phyloP scores from a whole-genome alignment of 192 early-diverging fungal genomes.

The Backusella tarrabulga region DNA sequence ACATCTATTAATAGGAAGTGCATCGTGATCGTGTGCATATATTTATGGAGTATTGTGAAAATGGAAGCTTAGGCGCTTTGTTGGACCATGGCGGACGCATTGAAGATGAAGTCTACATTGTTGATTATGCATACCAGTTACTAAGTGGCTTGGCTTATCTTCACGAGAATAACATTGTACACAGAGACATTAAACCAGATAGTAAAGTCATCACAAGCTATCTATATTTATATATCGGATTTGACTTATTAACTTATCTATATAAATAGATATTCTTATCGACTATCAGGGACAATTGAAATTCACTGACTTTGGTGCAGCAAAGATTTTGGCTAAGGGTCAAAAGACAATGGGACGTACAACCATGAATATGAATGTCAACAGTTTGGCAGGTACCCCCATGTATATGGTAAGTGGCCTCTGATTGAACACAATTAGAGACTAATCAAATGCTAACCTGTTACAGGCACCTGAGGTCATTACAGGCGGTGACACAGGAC shows the following conservation, averaged over 20 bases:
- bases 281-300: constrained; percentile 79
- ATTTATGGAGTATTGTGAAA: constrained; percentile 92
- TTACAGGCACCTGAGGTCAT: constrained; percentile 75
- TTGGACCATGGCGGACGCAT: constrained; percentile 82
- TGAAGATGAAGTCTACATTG: constrained; percentile 69
- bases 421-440: background rate
- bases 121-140: constrained; percentile 79
- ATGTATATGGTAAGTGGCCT: constrained; percentile 56
- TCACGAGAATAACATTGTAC: constrained; percentile 81
- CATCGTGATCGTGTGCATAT: constrained; percentile 85
- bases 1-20: constrained; percentile 55
- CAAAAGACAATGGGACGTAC: constrained; percentile 56
- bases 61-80: constrained; percentile 68
- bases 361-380: constrained; percentile 55
- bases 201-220: constrained; percentile 40
- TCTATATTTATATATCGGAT: background rate
- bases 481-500: constrained; percentile 68
- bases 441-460: background rate
- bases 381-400: constrained; percentile 61
- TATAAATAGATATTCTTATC: constrained; percentile 67
- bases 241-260: background rate
- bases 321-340: constrained; percentile 80
- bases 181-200: constrained; percentile 87
- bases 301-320: constrained; percentile 89
- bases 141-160: constrained; percentile 81